Evolutionary conservation across 805 yeast species (phyloP).

Genomic region (Phaffomyces opuntiae): DNA sequence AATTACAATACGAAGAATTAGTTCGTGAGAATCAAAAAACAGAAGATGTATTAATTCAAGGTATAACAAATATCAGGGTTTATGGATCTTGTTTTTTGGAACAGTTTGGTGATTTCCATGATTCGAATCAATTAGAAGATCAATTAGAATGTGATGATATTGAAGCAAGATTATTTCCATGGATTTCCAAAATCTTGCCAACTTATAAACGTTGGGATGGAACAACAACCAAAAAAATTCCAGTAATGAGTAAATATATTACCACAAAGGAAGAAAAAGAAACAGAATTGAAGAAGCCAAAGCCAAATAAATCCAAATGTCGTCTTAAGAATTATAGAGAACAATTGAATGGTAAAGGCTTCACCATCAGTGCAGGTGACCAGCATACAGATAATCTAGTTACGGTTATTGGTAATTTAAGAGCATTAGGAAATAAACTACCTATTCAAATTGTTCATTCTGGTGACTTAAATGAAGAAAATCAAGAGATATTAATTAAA

Average conservation of each 20-base stretch:
- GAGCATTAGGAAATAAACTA: conserved; percentile 28
- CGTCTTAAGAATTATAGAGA: conserved; percentile 22
- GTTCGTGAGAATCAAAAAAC: conserved; percentile 14
- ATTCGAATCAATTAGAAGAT: neutral
- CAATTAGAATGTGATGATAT: conserved; percentile 23
- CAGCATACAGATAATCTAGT: conserved; percentile 22
- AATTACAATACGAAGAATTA: conserved; percentile 9
- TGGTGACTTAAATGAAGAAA: conserved; percentile 26
- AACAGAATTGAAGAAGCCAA: conserved; percentile 5
- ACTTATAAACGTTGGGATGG: conserved; percentile 34
- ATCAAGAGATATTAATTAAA: conserved; percentile 26
- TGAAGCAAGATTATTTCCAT: conserved; percentile 34
- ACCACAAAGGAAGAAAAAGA: conserved; percentile 1
- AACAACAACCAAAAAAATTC: conserved; percentile 7
- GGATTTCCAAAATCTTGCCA: conserved; percentile 31
- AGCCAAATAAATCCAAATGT: no score
- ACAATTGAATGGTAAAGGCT: conserved; percentile 28
- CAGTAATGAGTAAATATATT: conserved; percentile 12
- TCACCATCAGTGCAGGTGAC: conserved; percentile 26
- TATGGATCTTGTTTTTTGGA: conserved; percentile 24
- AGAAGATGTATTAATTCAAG: conserved; percentile 20
- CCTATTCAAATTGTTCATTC: conserved; percentile 36
- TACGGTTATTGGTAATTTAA: conserved; percentile 32
- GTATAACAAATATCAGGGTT: conserved; percentile 22
- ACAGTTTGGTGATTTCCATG: conserved; percentile 7